phyloP scores from a whole-genome alignment of 345 rosid species.

The Salix viminalis region DNA sequence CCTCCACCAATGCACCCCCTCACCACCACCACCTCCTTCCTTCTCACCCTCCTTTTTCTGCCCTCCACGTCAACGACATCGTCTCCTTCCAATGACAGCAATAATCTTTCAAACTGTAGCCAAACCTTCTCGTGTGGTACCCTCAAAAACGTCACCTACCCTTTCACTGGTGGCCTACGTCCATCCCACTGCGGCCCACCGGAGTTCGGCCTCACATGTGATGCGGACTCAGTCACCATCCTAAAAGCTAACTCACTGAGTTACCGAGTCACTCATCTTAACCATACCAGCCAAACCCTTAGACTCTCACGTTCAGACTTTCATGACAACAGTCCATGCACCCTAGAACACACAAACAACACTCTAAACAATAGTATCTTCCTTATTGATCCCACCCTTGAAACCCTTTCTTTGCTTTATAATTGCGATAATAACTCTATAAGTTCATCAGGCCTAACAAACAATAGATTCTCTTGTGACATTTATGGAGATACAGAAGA shows the following conservation, averaged over 20 bases:
- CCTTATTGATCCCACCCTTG: background rate
- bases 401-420: conserved; percentile 23
- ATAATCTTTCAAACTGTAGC: conserved; percentile 10
- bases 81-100: background rate
- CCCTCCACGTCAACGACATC: background rate
- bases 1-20: background rate
- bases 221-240: background rate
- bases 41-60: background rate
- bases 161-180: conserved; percentile 45
- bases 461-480: conserved; percentile 11
- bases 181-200: conserved; percentile 45
- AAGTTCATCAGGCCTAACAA: background rate
- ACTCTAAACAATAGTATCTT: conserved; percentile 22
- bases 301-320: conserved; percentile 30
- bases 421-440: conserved; percentile 3
- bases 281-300: conserved; percentile 20
- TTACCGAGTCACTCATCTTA: conserved; percentile 23
- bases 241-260: conserved; percentile 13
- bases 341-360: conserved; percentile 9
- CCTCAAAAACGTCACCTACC: conserved; percentile 31
- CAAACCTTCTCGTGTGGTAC: conserved; percentile 32
- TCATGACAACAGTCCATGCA: conserved; percentile 19
- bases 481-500: background rate
- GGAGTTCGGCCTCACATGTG: conserved; percentile 35
- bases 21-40: background rate